Conservation (phyloP, 1,284 basidiomycete genomes). For the Ustilago xerochloae region DNA sequence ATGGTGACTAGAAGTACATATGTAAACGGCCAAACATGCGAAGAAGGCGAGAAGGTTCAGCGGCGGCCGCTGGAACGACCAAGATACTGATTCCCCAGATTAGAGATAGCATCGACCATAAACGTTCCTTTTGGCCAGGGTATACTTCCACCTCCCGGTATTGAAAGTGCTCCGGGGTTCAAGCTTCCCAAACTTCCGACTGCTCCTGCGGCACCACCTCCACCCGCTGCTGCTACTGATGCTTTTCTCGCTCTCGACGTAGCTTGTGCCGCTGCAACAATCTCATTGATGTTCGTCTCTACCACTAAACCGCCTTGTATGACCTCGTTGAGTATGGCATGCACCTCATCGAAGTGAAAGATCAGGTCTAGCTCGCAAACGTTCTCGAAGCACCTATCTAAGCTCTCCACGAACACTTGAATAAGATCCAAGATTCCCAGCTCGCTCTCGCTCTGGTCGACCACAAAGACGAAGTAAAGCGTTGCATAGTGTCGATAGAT, state of each 20-base stretch:
- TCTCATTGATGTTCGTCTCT: constrained; percentile 97
- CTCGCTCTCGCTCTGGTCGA: constrained; percentile 93
- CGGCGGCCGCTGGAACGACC: constrained; percentile 32
- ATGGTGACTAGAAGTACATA: constrained; percentile 20
- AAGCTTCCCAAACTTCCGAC: constrained; percentile 17
- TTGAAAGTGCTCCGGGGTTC: constrained; percentile 16
- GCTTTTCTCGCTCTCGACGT: constrained; percentile 41
- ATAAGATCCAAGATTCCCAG: constrained; percentile 95
- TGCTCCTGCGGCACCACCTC: background rate
- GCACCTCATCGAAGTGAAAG: constrained; percentile 98
- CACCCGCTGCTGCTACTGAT: constrained; percentile 11
- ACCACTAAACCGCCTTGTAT: constrained; percentile 96
- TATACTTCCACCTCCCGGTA: constrained; percentile 23
- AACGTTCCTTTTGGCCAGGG: constrained; percentile 48
- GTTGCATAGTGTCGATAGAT: constrained; percentile 81
- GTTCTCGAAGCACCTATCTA: constrained; percentile 96
- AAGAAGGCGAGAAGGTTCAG: constrained; percentile 3
- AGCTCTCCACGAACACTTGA: constrained; percentile 97
- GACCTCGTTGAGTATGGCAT: constrained; percentile 92
- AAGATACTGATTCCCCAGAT: constrained; percentile 44
- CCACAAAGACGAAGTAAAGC: constrained; percentile 95
- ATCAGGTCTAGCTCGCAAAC: constrained; percentile 98
- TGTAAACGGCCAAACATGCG: background rate
- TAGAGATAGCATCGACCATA: constrained; percentile 46
- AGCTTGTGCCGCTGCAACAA: constrained; percentile 73